These are phyloP conservation scores for Isatis tinctoria DNA, from an alignment of 345 rosid species.

Conservation along the genomic window DNA sequence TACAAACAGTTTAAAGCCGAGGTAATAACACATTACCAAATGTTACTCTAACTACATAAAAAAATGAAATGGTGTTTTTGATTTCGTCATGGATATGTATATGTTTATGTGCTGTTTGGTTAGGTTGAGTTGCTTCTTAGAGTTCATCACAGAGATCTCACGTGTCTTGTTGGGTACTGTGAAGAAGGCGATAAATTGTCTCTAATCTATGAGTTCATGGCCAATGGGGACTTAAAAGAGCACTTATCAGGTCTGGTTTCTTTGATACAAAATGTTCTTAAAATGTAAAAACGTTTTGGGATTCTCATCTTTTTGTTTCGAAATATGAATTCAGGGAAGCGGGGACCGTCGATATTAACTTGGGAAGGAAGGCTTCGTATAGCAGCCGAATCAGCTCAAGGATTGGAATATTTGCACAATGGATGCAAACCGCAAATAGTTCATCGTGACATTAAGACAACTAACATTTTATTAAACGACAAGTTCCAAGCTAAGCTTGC, in stretches of 20 bases:
- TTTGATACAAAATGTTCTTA: background rate
- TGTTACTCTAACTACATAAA: background rate
- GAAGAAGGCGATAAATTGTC: slow-evolving; percentile 38
- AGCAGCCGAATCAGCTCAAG: slow-evolving; percentile 55
- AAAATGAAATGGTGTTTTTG: background rate
- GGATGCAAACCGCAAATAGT: slow-evolving; percentile 63
- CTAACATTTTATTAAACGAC: slow-evolving; percentile 51
- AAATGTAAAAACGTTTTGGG: background rate
- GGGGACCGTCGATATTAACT: slow-evolving; percentile 4
- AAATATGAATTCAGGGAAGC: slow-evolving; percentile 20
- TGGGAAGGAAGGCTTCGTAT: slow-evolving; percentile 53
- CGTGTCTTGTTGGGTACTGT: slow-evolving; percentile 51
- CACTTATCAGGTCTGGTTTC: slow-evolving; percentile 29
- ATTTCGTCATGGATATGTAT: background rate
- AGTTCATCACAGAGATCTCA: slow-evolving; percentile 42
- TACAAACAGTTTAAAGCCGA: slow-evolving; percentile 38
- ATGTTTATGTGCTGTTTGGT: background rate
- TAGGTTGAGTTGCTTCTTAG: slow-evolving; percentile 40
- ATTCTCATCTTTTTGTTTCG: background rate
- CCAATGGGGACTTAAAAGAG: slow-evolving; percentile 45
- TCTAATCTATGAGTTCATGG: slow-evolving; percentile 56
- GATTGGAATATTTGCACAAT: slow-evolving; percentile 41
- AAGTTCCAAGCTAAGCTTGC: slow-evolving; percentile 58
- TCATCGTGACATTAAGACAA: slow-evolving; percentile 54
- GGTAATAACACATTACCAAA: slow-evolving; percentile 9